phyloP scores from a whole-genome alignment of 1,139 yeast species.

The Suhomyces kunorum region DNA sequence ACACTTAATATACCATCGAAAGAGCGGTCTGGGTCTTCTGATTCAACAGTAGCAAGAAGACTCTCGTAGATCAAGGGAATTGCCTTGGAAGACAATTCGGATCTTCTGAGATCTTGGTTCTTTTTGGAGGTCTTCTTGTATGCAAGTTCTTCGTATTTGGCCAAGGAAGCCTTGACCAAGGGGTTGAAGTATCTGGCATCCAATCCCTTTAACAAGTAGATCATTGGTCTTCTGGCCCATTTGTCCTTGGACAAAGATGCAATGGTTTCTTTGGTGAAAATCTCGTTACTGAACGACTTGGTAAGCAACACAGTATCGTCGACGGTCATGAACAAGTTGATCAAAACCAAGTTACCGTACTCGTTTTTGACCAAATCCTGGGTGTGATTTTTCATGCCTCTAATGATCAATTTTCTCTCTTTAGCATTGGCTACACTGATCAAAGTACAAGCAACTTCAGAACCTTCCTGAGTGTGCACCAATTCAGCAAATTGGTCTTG shows the following conservation, averaged over 20 bases:
- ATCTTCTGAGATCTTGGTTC: conserved; percentile 73
- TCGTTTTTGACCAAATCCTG: conserved; percentile 78
- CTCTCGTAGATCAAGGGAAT: conserved; percentile 65
- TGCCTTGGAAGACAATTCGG: conserved; percentile 65
- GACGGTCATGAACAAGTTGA: conserved; percentile 78
- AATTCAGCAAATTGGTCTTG: conserved; percentile 91
- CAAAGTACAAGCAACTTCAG: conserved; percentile 82
- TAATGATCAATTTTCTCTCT: conserved; percentile 81
- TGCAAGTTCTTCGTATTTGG: conserved; percentile 65
- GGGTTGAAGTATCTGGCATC: conserved; percentile 86
- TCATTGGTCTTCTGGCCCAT: conserved; percentile 84
- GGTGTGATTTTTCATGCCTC: conserved; percentile 71
- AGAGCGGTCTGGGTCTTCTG: conserved; percentile 26
- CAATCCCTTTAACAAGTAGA: conserved; percentile 77
- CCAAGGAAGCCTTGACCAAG: conserved; percentile 57
- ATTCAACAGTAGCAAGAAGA: conserved; percentile 44
- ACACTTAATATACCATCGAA: conserved; percentile 53
- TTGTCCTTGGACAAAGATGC: conserved; percentile 66
- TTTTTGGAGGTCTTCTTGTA: conserved; percentile 75
- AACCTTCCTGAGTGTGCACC: conserved; percentile 93
- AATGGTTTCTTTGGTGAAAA: conserved; percentile 55
- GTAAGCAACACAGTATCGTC: conserved; percentile 88
- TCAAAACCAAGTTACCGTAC: conserved; percentile 79
- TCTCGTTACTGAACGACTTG: conserved; percentile 68
- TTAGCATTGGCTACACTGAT: conserved; percentile 87